Evolutionary conservation across 805 yeast species (phyloP).

Genomic region (Metschnikowia cerradonensis): DNA sequence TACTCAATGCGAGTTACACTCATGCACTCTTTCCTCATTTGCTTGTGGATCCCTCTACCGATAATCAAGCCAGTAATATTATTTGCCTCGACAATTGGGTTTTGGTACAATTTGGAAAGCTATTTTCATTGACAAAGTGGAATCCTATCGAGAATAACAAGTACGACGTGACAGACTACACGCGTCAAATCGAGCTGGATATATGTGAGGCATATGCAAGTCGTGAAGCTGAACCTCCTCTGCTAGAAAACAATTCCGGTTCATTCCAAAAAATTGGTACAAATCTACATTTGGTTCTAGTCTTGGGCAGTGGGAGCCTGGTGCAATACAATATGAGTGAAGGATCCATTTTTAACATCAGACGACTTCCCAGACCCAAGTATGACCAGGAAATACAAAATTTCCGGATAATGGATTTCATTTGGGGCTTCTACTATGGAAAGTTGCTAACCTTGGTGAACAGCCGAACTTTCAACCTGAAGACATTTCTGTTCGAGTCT

Average conservation of each 20-base stretch:
- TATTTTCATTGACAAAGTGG: not conserved
- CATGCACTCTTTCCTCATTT: not conserved
- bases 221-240: not conserved
- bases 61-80: not conserved
- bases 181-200: not conserved
- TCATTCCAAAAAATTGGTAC: not conserved
- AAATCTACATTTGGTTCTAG: not conserved
- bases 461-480: not conserved
- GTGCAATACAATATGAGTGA: not conserved
- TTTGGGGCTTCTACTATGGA: not conserved
- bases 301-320: not conserved
- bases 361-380: not conserved
- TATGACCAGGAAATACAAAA: not conserved
- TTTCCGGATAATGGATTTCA: not conserved
- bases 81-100: not conserved
- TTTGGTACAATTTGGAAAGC: not conserved
- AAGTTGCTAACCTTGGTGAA: not conserved
- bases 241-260: not conserved
- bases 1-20: not conserved
- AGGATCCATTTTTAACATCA: not conserved
- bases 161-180: not conserved
- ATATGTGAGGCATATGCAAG: not conserved
- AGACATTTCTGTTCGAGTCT: conserved; percentile 2
- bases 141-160: not conserved
- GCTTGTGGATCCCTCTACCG: not conserved